Base-by-base conservation (phyloP, 768 basidiomycete species). In the Dioszegia crocea region DNA sequence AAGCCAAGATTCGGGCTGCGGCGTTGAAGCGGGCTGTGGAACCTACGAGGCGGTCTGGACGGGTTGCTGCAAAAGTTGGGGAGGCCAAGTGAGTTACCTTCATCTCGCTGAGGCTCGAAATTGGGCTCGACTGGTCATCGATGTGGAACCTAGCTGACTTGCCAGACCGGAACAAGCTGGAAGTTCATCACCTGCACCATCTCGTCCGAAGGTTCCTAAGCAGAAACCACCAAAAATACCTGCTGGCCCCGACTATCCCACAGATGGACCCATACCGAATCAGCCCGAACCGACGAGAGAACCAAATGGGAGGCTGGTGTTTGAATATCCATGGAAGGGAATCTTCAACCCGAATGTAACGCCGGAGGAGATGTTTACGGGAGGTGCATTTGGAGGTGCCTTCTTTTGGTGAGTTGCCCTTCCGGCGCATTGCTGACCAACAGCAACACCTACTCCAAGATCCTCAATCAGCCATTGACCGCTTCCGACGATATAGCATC, bases 321-420 rank as follows among this genome's bases (percentile, higher is more conserved):
- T 77, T 49, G 71, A 75, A 29, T 70, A 68, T 1, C 33, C 70
- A 30, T 77, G 68, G 67, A 44, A 54, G 31, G 68, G 54, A 14
- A 66, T 75, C 8, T 77, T 77, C 55, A 71, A 64, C 48, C 76
- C 76, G 19, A 77, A 77, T 61, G 14, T 77, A 9, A 74, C 74
- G 0, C 76, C 76, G 1, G 65, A 73, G 40, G 76, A 77, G 57
- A 72, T 77, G 64, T 77, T 77, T 30, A 23, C 39, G 16, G 67
- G 66, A 1, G 76, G 76, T 8, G 76, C 76, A 17, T 77, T 77
- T 45, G 76, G 68, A 10, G 76, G 76, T 0, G 65, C 50, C 17
- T 77, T 73, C 60, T 77, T 67, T 59, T 60, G 60, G 60, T 61
- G 24, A 50, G 60, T 55, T 17, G 5, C 26, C 4, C 4, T 6